Percentiles rank a stretch among this genome's conserved stretches.
These are phyloP conservation scores for Auriculariales sp. DNA, from an alignment of 768 basidiomycete species.

Conservation along the genomic window DNA sequence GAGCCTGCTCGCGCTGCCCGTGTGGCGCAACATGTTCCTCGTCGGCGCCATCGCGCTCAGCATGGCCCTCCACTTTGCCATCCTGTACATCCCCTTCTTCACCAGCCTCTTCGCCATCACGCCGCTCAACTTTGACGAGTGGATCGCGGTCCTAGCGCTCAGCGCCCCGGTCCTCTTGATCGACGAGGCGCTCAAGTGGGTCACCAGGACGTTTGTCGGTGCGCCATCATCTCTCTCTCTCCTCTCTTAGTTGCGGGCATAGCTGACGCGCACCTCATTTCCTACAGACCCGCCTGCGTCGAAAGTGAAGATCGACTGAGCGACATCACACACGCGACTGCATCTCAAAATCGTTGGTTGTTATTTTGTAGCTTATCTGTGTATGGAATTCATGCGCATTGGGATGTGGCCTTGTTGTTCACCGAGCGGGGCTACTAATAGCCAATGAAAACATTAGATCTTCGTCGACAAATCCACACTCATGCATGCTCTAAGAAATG, in stretches of 20 bases:
- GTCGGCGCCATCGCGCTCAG: slow-evolving; percentile 79
- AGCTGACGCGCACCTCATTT: neutral
- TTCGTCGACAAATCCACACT: too few relatives aligned
- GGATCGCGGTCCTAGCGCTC: slow-evolving; percentile 82
- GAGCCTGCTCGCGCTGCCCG: slow-evolving; percentile 69
- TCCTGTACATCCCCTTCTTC: slow-evolving; percentile 95
- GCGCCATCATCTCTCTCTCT: slow-evolving; percentile 19
- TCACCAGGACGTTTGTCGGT: slow-evolving; percentile 35
- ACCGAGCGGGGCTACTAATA: too few relatives aligned
- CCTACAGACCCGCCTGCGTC: too few relatives aligned
- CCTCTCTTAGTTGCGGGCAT: neutral
- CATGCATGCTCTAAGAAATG: too few relatives aligned
- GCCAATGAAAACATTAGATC: too few relatives aligned
- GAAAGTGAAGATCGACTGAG: too few relatives aligned
- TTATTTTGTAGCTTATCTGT: too few relatives aligned
- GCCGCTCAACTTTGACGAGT: slow-evolving; percentile 87
- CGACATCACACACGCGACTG: too few relatives aligned
- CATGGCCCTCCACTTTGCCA: slow-evolving; percentile 88
- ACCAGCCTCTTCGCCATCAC: slow-evolving; percentile 85
- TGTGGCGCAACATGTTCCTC: slow-evolving; percentile 92
- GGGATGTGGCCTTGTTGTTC: too few relatives aligned
- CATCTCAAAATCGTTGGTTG: too few relatives aligned
- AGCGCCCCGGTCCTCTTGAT: slow-evolving; percentile 80
- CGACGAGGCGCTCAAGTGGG: slow-evolving; percentile 79
- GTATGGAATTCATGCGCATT: too few relatives aligned